Base-by-base conservation (phyloP, 305 asterid species). In the Fraxinus nigra region DNA sequence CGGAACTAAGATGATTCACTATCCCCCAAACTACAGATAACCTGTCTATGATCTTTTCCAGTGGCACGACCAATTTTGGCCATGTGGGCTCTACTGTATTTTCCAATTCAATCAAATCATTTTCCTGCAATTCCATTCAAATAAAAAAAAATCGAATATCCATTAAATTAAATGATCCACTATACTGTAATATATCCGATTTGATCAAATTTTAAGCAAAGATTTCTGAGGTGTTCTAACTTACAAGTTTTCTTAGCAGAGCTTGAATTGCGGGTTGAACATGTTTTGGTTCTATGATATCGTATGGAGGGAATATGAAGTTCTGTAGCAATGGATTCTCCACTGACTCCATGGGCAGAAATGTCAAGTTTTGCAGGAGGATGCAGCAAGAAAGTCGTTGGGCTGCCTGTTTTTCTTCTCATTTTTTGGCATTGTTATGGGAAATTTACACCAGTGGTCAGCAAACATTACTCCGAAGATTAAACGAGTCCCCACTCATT, bases 1-100 rank as follows among this genome's bases (percentile, higher is more conserved):
- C 97, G 7, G 95, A 79, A 85, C 85, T 92, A 28, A 93, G 93
- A 83, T 93, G 97, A 88, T 85, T 89, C 73, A 93, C 91, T 1
- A 91, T 89, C 82, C 97, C 93, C 97, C 95, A 92, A 77, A 87
- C 97, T 73, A 89, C 88, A 34, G 88, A 80, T 89, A 93, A 84
- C 80, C 89, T 82, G 80, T 93, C 97, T 16, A 35, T 35, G 37
- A 93, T 89, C 90, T 87, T 93, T 91, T 93, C 97, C 89, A 93
- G 61, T 4, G 97, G 97, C 84, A 89, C 93, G 80, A 89, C 97
- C 87, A 92, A 82, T 81, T 89, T 85, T 48, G 92, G 82, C 97
- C 97, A 93, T 28, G 91, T 85, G 48, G 97, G 92, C 85, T 89
- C 93, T 76, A 90, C 90, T 7, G 89, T 89, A 24, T 76, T 87